phyloP scores from a whole-genome alignment of 2,329 filamentous ascomycete species.

The Hymenotorrendiella dingleyae region DNA sequence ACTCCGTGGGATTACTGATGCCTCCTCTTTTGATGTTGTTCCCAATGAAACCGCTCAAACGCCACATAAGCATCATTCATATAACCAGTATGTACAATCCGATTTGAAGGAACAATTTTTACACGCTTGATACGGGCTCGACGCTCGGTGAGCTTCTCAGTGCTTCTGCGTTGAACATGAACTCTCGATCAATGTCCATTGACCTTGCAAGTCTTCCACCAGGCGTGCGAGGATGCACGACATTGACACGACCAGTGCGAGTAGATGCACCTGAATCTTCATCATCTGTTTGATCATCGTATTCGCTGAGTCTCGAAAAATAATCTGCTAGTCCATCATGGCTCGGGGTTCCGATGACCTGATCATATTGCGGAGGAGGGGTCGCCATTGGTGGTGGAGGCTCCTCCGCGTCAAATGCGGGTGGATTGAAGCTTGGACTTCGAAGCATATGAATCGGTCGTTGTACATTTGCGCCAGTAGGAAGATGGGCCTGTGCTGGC shows the following conservation, averaged over 20 bases:
- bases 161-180: slow-evolving; percentile 24
- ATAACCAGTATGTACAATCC: too few species aligned
- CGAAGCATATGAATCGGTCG: slow-evolving; percentile 62
- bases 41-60: too few species aligned
- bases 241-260: slow-evolving; percentile 28
- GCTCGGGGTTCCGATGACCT: slow-evolving; percentile 49
- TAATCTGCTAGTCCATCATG: slow-evolving; percentile 60
- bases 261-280: slow-evolving; percentile 22
- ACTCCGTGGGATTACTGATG: too few species aligned
- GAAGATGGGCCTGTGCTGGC: slow-evolving; percentile 44
- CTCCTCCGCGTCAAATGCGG: slow-evolving; percentile 62
- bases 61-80: too few species aligned
- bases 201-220: slow-evolving; percentile 28
- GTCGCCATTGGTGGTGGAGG: slow-evolving; percentile 64
- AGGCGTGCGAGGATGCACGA: slow-evolving; percentile 29
- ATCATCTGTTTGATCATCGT: slow-evolving; percentile 28
- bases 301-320: slow-evolving; percentile 42
- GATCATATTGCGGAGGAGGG: slow-evolving; percentile 63
- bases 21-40: too few species aligned
- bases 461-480: slow-evolving; percentile 21
- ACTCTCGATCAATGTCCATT: slow-evolving; percentile 31
- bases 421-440: slow-evolving; percentile 63
- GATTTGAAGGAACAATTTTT: too few species aligned
- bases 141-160: not conserved
- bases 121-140: too few species aligned